Conservation (phyloP, 179 eudicot genomes). For the Beta lomatogona region DNA sequence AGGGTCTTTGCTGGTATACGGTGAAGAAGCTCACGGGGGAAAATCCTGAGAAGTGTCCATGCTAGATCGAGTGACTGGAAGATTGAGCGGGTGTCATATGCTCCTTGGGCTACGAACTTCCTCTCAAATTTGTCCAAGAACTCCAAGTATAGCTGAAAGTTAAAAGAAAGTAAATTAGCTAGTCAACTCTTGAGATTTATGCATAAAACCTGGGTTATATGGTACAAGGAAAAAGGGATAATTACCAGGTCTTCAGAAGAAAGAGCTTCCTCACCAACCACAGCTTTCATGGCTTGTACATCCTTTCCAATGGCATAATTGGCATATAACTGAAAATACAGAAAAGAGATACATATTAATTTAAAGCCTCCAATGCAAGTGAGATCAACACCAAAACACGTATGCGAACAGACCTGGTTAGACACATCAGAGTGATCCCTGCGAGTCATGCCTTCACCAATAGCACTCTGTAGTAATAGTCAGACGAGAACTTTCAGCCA, state of each 20-base stretch:
- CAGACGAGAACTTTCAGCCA: neutral
- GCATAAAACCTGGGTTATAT: neutral
- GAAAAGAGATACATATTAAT: neutral
- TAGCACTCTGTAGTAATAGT: constrained; percentile 74
- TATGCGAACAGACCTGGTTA: constrained; percentile 61
- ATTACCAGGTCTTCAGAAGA: constrained; percentile 98
- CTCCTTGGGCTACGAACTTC: constrained; percentile 56
- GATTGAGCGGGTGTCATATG: constrained; percentile 53
- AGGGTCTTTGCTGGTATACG: constrained; percentile 64
- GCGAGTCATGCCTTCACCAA: constrained; percentile 99
- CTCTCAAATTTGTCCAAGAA: constrained; percentile 60
- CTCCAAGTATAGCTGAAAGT: constrained; percentile 46
- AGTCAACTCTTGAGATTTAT: neutral
- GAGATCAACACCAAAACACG: neutral
- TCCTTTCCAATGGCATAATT: constrained; percentile 99
- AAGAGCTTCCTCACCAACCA: constrained; percentile 99
- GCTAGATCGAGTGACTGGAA: constrained; percentile 58
- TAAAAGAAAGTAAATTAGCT: neutral
- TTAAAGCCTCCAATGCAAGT: neutral
- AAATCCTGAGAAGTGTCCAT: constrained; percentile 58
- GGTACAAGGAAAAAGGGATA: neutral
- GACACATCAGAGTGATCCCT: constrained; percentile 98
- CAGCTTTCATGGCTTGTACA: constrained; percentile 99
- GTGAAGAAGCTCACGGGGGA: constrained; percentile 62
- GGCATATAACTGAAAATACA: constrained; percentile 71